A percentile compares a stretch with the other conserved stretches of the same genome.
Conservation (phyloP, 208 protist genomes). For the Acanthamoeba sp. region DNA sequence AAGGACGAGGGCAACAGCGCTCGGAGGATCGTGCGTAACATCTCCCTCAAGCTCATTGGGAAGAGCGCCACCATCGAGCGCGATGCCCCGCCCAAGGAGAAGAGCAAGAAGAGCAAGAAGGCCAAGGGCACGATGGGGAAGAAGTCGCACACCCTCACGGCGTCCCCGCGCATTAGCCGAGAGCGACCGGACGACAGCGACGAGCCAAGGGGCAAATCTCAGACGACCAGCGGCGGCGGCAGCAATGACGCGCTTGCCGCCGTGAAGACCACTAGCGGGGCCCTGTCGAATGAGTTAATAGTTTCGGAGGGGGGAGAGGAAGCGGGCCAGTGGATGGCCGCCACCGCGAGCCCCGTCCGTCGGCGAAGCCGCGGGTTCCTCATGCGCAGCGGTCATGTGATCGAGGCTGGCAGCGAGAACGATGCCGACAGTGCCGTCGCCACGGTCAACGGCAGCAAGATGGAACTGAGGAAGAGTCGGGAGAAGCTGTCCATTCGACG, state of each 20-base stretch:
- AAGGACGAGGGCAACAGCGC: not conserved
- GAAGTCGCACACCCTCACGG: not conserved
- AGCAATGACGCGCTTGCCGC: not conserved
- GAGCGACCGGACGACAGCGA: not conserved
- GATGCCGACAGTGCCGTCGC: not conserved
- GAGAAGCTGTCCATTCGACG: not conserved
- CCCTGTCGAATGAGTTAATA: not conserved
- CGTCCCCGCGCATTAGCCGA: not conserved
- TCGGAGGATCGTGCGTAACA: conserved; percentile 27
- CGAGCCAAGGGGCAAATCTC: not conserved
- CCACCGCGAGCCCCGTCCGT: not conserved
- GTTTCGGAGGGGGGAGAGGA: not conserved
- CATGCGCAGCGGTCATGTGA: not conserved
- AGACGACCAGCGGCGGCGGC: too few species aligned
- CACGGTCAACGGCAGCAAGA: not conserved
- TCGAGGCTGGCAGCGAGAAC: not conserved
- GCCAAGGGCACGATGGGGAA: not conserved
- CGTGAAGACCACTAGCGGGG: too few species aligned
- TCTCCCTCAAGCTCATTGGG: conserved; percentile 37
- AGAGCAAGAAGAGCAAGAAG: not conserved
- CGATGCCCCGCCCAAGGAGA: not conserved
- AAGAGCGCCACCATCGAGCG: conserved; percentile 39
- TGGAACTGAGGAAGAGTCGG: not conserved
- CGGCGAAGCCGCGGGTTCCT: not conserved
- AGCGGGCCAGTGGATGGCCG: not conserved